These are phyloP conservation scores for Prunus campanulata DNA, from an alignment of 306 rosid species.

Conservation along the genomic window DNA sequence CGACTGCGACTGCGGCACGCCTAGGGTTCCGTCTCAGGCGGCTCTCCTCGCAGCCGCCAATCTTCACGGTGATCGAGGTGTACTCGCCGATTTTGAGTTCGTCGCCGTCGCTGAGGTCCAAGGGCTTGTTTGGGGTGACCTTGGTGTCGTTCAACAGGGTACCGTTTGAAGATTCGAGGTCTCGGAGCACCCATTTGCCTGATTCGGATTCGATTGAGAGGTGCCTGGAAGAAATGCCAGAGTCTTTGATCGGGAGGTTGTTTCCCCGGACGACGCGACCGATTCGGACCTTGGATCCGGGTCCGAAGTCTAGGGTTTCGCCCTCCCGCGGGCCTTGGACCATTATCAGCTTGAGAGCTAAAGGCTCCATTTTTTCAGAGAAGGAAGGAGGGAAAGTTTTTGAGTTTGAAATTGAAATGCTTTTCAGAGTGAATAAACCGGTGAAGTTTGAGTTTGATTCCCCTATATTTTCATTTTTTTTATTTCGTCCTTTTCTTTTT, in stretches of 20 bases:
- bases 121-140: constrained; percentile 38
- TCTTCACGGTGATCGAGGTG: constrained; percentile 48
- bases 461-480: no score
- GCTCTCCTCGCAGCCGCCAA: constrained; percentile 22
- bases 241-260: constrained; percentile 62
- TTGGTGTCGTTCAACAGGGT: constrained; percentile 45
- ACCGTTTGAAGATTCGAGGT: constrained; percentile 84
- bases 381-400: background rate
- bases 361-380: constrained; percentile 38
- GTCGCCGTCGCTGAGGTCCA: constrained; percentile 47
- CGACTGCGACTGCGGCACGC: constrained; percentile 29
- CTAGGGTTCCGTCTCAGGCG: constrained; percentile 43
- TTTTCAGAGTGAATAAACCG: background rate
- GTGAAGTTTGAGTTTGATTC: no score
- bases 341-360: constrained; percentile 42
- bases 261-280: constrained; percentile 75
- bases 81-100: constrained; percentile 64
- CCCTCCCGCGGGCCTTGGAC: constrained; percentile 68
- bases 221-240: constrained; percentile 75
- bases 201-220: constrained; percentile 43
- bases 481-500: no score
- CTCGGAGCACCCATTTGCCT: constrained; percentile 58
- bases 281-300: constrained; percentile 44
- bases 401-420: background rate
- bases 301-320: constrained; percentile 46